phyloP scores from a whole-genome alignment of 2,329 filamentous ascomycete genomes.

The Diaporthe helianthi region DNA sequence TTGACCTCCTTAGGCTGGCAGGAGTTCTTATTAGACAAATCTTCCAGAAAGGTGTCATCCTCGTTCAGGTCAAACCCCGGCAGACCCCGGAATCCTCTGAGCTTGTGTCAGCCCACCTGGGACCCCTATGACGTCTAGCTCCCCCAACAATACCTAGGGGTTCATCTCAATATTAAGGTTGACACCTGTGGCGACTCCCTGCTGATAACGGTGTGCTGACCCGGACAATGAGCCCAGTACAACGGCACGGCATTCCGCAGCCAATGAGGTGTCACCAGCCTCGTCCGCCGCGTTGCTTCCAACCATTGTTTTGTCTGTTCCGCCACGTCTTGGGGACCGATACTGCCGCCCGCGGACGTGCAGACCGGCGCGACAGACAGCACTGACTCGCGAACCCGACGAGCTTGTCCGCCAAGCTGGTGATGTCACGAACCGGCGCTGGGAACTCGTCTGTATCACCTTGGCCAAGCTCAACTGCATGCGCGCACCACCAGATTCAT shows the following conservation, averaged over 20 bases:
- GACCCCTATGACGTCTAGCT: constrained; percentile 28
- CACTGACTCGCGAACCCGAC: constrained; percentile 2
- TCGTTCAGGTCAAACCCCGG: constrained; percentile 12
- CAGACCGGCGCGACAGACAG: constrained; percentile 14
- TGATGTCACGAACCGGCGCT: constrained; percentile 1
- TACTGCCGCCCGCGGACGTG: constrained; percentile 16
- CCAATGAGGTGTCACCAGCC: not conserved
- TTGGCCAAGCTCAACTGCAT: not conserved
- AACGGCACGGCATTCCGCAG: not conserved
- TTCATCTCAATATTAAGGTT: constrained; percentile 29
- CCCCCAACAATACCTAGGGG: not conserved
- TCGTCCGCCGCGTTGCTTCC: not conserved
- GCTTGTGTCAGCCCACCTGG: constrained; percentile 16
- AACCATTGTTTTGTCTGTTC: not conserved
- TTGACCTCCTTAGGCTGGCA: not conserved
- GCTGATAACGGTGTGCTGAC: too few relatives aligned
- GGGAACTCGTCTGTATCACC: not conserved
- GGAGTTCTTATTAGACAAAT: not conserved
- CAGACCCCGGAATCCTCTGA: constrained; percentile 2
- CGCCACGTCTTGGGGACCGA: constrained; percentile 6
- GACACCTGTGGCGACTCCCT: constrained; percentile 15
- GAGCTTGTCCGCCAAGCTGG: not conserved
- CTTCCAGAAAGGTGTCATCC: constrained; percentile 2
- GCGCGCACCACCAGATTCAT: not conserved
- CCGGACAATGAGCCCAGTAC: not conserved